Evolutionary conservation across 2,329 filamentous ascomycete species (phyloP).

Genomic region (Cytospora chrysosperma): DNA sequence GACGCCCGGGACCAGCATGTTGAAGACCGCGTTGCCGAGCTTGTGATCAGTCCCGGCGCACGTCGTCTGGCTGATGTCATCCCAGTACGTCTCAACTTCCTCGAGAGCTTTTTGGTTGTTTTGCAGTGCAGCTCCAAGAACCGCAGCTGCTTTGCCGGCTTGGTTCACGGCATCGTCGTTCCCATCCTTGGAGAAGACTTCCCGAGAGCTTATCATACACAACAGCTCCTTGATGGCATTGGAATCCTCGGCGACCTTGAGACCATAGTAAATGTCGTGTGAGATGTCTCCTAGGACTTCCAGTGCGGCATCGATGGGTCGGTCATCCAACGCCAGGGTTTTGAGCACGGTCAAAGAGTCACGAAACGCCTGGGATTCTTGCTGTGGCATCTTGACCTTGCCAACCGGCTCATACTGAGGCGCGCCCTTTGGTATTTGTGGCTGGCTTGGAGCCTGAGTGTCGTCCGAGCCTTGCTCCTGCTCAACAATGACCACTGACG

Average conservation of each 20-base stretch:
- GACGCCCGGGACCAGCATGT: slow-evolving; percentile 33
- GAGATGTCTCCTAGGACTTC: slow-evolving; percentile 61
- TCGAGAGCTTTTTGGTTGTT: slow-evolving; percentile 64
- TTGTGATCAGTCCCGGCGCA: slow-evolving; percentile 35
- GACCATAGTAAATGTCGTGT: slow-evolving; percentile 69
- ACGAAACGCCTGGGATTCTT: slow-evolving; percentile 43
- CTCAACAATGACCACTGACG: slow-evolving; percentile 55
- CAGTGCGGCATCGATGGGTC: slow-evolving; percentile 50
- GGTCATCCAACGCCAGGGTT: slow-evolving; percentile 29
- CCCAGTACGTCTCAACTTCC: slow-evolving; percentile 51
- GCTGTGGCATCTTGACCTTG: slow-evolving; percentile 52
- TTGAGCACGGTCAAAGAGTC: slow-evolving; percentile 51
- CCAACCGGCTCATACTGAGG: slow-evolving; percentile 59
- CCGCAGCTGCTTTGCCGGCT: slow-evolving; percentile 52
- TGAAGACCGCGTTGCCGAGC: slow-evolving; percentile 43
- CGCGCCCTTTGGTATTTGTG: slow-evolving; percentile 46
- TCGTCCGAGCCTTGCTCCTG: slow-evolving; percentile 48
- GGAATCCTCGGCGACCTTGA: slow-evolving; percentile 58
- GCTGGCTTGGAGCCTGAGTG: slow-evolving; percentile 27
- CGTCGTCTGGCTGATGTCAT: slow-evolving; percentile 37
- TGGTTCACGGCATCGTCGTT: slow-evolving; percentile 30
- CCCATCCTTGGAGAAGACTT: slow-evolving; percentile 26
- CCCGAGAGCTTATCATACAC: slow-evolving; percentile 49
- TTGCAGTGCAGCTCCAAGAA: slow-evolving; percentile 57
- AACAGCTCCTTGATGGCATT: slow-evolving; percentile 55